Evolutionary conservation across 352 stramenopile species (phyloP).

Genomic region (Plasmopara halstedii): DNA sequence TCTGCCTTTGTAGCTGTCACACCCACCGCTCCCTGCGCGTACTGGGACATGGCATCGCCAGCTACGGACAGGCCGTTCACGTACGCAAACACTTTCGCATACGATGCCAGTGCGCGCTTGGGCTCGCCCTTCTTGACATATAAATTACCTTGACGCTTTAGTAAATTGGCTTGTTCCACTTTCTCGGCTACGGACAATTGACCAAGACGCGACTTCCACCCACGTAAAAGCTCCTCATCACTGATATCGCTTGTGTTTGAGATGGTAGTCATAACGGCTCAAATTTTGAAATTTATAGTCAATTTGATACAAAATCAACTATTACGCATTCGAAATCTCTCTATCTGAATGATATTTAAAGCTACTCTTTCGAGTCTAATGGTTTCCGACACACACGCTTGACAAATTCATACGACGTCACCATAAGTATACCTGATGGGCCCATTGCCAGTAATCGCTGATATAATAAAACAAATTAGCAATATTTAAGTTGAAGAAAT

Average conservation of each 20-base stretch:
- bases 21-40: conserved; percentile 32
- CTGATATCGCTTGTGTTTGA: too few species aligned
- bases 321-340: too few species aligned
- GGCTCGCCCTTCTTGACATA: conserved; percentile 50
- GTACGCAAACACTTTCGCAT: conserved; percentile 78
- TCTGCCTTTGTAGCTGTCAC: conserved; percentile 50
- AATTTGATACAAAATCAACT: too few species aligned
- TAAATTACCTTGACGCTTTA: conserved; percentile 79
- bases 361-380: too few species aligned
- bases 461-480: background rate
- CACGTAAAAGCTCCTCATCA: conserved; percentile 44
- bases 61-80: conserved; percentile 70
- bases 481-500: background rate
- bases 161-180: conserved; percentile 53
- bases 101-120: conserved; percentile 50
- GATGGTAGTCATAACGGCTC: too few species aligned
- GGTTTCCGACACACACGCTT: conserved; percentile 78
- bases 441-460: conserved; percentile 77
- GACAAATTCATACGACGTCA: conserved; percentile 87
- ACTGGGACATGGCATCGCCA: conserved; percentile 73
- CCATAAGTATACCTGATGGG: conserved; percentile 76
- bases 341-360: too few species aligned
- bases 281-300: too few species aligned
- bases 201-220: conserved; percentile 63
- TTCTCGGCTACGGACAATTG: conserved; percentile 61